Evolutionary conservation across 306 rosid genomes (phyloP).

Genomic region (Rosa rugosa): DNA sequence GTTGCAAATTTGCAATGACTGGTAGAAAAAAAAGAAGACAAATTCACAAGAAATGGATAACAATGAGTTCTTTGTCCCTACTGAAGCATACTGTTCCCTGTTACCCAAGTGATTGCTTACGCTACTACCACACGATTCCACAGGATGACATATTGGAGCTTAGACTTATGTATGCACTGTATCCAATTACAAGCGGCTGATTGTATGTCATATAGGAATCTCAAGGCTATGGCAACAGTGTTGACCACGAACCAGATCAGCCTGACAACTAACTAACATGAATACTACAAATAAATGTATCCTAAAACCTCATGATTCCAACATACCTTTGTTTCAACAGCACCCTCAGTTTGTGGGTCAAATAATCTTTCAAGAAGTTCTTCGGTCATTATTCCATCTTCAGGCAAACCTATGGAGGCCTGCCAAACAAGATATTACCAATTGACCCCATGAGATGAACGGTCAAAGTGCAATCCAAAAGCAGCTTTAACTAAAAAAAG

Average conservation of each 20-base stretch:
- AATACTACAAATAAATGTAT: neutral
- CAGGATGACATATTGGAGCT: neutral
- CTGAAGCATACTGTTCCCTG: neutral
- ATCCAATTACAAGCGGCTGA: neutral
- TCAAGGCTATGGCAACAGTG: neutral
- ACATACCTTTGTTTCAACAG: conserved; percentile 49
- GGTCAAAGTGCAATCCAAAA: neutral
- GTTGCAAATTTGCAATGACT: neutral
- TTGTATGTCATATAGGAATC: neutral
- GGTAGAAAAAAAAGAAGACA: neutral
- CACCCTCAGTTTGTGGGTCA: conserved; percentile 31
- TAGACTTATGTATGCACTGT: neutral
- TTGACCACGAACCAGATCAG: neutral
- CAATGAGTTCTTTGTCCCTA: neutral
- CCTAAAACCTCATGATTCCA: neutral
- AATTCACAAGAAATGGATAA: neutral
- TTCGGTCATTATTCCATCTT: conserved; percentile 84
- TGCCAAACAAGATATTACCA: conserved; percentile 31
- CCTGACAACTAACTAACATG: neutral
- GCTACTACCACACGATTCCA: neutral
- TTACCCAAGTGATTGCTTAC: neutral
- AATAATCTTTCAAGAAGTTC: conserved; percentile 69
- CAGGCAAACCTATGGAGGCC: conserved; percentile 60
- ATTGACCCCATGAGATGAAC: conserved; percentile 19
- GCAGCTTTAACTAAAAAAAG: neutral